Percentiles rank a stretch among this genome's conserved stretches.
Evolutionary conservation across 345 rosid genomes (phyloP).

Genomic region (Camelina neglecta): DNA sequence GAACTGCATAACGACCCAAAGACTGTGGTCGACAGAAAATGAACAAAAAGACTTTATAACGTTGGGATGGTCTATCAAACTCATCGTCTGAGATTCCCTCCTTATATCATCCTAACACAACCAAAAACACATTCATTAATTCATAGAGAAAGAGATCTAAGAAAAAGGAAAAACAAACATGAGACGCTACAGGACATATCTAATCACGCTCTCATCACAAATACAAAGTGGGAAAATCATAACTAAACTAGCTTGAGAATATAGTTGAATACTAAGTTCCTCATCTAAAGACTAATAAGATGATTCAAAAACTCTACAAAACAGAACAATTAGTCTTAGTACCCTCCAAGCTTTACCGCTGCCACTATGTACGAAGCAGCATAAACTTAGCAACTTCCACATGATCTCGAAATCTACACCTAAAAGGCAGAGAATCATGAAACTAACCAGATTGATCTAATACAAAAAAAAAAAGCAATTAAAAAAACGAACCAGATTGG

Average conservation of each 20-base stretch:
- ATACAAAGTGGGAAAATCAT: neutral
- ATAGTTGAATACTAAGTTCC: neutral
- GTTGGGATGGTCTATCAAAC: constrained; percentile 96
- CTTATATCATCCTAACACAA: constrained; percentile 81
- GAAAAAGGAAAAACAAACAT: neutral
- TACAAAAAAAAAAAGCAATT: neutral
- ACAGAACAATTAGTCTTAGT: neutral
- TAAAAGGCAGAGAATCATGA: neutral
- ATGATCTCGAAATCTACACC: constrained; percentile 23
- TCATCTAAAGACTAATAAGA: neutral
- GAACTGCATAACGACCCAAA: constrained; percentile 99
- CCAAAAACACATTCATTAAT: neutral
- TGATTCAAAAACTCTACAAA: neutral
- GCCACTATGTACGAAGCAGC: neutral
- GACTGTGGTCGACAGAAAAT: constrained; percentile 80
- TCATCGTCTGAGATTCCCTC: constrained; percentile 96
- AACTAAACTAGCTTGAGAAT: neutral
- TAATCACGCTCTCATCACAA: neutral
- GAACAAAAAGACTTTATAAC: constrained; percentile 87
- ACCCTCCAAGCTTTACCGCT: too few species aligned
- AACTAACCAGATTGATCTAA: constrained; percentile 8
- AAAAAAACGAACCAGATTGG: constrained; percentile 67
- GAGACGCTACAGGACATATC: neutral
- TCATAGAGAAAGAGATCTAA: neutral
- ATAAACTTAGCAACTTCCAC: neutral